Evolutionary conservation across 352 stramenopile species (phyloP), one percentile per base, ranked within the genome.

Genomic region (Blastocystis sp.): DNA sequence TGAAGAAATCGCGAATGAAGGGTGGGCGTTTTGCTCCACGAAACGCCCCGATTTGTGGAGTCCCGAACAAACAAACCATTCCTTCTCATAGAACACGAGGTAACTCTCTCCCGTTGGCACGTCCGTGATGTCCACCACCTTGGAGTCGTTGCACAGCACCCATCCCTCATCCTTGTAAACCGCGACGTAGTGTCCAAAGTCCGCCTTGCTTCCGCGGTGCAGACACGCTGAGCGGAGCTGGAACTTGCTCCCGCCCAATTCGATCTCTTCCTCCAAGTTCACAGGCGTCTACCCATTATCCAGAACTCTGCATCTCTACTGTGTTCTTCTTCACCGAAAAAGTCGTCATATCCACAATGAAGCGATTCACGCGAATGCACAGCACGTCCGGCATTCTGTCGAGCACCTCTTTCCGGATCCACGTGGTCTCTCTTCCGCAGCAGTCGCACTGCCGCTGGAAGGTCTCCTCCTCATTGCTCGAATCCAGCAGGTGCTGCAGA

Each of bases 161-260:
- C 74, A 84, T 21, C 57, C 74, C 34, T 84, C 74, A 48, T 66
- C 74, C 40, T 64, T 62, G 42, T 84, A 84, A 10, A 64, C 74
- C 17, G 74, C 74, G 14, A 84, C 74, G 66, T 84, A 84, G 28
- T 84, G 74, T 0, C 74, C 74, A 17, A 84, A 84, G 48, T 84
- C 74, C 17, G 74, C 74, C 43, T 68, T 66, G 14, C 66, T 69
- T 28, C 74, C 74, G 52, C 74, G 74, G 66, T 84, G 74, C 14
- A 84, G 74, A 70, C 74, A 84, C 4, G 57, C 48, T 11, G 21
- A 28, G 57, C 52, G 34, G 19, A 84, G 34, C 24, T 34, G 19
- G 45, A 69, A 84, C 60, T 24, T 40, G 28, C 24, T 17, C 61
- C 71, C 14, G 9, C 42, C 9, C 71, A 81, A 11, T 48, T 3